phyloP scores from a whole-genome alignment of 345 rosid species.

The Lumnitzera racemosa region DNA sequence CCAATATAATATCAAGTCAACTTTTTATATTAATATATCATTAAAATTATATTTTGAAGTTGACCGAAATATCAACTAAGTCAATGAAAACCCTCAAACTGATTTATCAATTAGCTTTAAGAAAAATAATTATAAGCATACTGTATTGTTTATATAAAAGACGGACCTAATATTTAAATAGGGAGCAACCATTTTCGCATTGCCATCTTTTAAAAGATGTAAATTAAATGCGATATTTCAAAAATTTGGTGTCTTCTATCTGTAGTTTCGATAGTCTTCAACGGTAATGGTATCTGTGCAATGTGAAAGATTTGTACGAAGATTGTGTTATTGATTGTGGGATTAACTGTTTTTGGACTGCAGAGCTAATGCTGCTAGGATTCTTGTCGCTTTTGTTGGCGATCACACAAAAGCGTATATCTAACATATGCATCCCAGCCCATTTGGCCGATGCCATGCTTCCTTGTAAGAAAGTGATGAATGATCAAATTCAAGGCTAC shows the following conservation, averaged over 20 bases:
- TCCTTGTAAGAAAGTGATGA: conserved; percentile 37
- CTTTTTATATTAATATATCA: no score
- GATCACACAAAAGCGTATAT: conserved; percentile 29
- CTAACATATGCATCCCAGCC: conserved; percentile 52
- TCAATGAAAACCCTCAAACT: no score
- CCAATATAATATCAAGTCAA: no score
- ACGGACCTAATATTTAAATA: no score
- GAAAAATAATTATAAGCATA: no score
- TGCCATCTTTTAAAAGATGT: not conserved
- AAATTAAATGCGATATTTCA: not conserved
- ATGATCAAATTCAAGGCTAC: not conserved
- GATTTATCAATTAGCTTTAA: not conserved
- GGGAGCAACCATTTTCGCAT: no score
- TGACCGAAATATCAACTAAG: no score
- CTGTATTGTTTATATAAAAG: no score
- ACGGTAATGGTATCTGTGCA: no score
- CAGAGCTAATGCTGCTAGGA: conserved; percentile 62
- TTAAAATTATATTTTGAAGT: no score
- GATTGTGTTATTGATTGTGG: not conserved
- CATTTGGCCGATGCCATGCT: conserved; percentile 42
- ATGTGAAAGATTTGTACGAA: not conserved
- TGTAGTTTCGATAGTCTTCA: no score
- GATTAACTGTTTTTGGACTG: not conserved
- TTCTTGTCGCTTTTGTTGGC: conserved; percentile 62
- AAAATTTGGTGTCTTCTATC: not conserved